Percentiles rank a stretch among this genome's conserved stretches.
These are phyloP conservation scores for Starmerella khaoyaiensis DNA, from an alignment of 805 yeast species.

Conservation along the genomic window DNA sequence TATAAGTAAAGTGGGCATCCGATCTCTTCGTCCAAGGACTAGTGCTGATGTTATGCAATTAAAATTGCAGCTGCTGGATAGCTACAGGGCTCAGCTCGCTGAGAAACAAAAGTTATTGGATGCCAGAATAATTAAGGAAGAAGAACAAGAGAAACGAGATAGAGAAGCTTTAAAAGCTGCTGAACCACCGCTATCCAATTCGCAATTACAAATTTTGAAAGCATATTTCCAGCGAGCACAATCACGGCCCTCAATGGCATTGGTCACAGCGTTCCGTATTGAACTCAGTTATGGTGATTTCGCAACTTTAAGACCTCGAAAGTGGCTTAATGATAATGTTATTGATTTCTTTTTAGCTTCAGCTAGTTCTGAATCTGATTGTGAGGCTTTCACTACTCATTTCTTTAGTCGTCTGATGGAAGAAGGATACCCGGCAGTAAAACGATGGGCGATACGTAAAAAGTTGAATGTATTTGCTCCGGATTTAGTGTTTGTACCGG, in stretches of 20 bases:
- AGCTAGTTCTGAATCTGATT: constrained; percentile 34
- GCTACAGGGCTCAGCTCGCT: constrained; percentile 6
- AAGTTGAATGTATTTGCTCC: constrained; percentile 51
- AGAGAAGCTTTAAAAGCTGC: not conserved
- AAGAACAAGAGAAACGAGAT: constrained; percentile 7
- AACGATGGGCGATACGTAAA: constrained; percentile 71
- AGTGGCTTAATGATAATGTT: constrained; percentile 85
- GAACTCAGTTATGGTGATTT: constrained; percentile 56
- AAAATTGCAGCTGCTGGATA: constrained; percentile 4
- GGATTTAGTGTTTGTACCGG: constrained; percentile 64
- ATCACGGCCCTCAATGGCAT: constrained; percentile 52
- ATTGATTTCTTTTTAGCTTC: constrained; percentile 60
- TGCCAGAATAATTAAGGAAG: too few species aligned
- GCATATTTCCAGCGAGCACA: constrained; percentile 59
- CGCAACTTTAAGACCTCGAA: constrained; percentile 50
- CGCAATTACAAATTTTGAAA: constrained; percentile 28
- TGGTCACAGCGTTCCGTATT: constrained; percentile 62
- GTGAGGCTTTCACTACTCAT: constrained; percentile 68
- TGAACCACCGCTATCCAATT: constrained; percentile 1
- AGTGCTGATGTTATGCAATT: constrained; percentile 5
- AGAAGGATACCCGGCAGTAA: constrained; percentile 71
- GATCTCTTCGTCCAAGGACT: not conserved
- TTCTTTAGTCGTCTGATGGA: constrained; percentile 60
- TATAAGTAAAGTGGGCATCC: too few species aligned
- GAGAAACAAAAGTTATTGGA: constrained; percentile 7